These are phyloP conservation scores for Alloteropsis semialata DNA, from an alignment of 176 grass and related monocot genomes.

Conservation along the genomic window DNA sequence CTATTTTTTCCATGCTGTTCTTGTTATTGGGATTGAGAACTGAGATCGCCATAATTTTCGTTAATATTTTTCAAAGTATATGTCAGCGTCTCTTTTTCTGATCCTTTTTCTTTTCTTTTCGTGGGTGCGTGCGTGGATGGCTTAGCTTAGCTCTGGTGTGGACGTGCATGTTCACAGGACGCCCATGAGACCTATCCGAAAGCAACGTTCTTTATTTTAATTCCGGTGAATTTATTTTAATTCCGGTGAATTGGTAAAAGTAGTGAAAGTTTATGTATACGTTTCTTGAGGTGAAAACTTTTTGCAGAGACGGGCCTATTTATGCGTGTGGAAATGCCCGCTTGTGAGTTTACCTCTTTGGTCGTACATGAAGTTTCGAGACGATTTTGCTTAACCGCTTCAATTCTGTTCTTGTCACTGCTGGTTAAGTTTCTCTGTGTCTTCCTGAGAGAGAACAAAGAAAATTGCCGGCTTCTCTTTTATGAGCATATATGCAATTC, in stretches of 20 bases:
- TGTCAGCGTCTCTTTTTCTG: neutral
- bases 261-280: no score
- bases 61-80: neutral
- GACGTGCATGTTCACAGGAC: slow-evolving; percentile 33
- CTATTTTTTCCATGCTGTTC: neutral
- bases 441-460: neutral
- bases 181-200: slow-evolving; percentile 20
- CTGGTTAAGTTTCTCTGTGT: neutral
- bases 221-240: no score
- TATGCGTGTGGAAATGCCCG: neutral
- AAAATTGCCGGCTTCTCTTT: neutral
- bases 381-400: neutral
- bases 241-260: no score
- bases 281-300: no score
- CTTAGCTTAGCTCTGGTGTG: neutral
- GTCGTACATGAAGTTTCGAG: slow-evolving; percentile 9
- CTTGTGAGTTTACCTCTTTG: neutral
- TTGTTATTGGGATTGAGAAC: neutral
- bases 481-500: no score
- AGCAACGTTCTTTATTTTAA: slow-evolving; percentile 34
- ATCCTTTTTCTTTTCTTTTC: neutral
- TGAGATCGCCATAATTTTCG: neutral
- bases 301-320: no score
- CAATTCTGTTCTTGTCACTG: neutral
- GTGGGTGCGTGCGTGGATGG: neutral